Percentiles rank a stretch among this genome's conserved stretches.
Conservation (phyloP, 768 basidiomycete genomes). For the Tylopilus balloui region DNA sequence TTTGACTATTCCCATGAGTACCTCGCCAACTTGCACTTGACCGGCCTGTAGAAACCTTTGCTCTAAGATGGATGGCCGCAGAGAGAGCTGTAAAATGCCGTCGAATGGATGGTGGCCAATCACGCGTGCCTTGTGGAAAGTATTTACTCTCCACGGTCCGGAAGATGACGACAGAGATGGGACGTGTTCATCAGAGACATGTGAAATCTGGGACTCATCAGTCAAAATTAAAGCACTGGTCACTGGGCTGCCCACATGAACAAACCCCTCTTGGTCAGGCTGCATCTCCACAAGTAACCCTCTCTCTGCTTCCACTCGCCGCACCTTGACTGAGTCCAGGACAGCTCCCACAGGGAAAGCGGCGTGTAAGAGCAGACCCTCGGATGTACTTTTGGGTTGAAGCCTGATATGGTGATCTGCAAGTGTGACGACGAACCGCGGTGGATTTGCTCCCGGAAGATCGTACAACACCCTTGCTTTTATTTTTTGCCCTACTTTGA, state of each 20-base stretch:
- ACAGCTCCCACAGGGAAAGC: constrained; percentile 71
- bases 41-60: constrained; percentile 81
- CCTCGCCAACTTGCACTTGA: constrained; percentile 81
- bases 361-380: constrained; percentile 39
- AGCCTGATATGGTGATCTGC: constrained; percentile 67
- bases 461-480: constrained; percentile 84
- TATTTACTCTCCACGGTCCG: constrained; percentile 76
- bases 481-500: constrained; percentile 69
- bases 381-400: constrained; percentile 34
- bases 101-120: constrained; percentile 83
- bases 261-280: constrained; percentile 68
- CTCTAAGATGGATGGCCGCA: constrained; percentile 77
- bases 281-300: constrained; percentile 71
- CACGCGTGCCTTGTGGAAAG: constrained; percentile 81
- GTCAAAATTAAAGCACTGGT: not conserved
- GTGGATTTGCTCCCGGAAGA: constrained; percentile 62
- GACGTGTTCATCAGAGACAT: constrained; percentile 88
- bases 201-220: constrained; percentile 68
- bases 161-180: constrained; percentile 64
- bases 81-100: constrained; percentile 81
- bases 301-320: constrained; percentile 72
- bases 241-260: constrained; percentile 62
- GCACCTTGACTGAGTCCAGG: constrained; percentile 69
- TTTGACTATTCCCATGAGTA: constrained; percentile 85
- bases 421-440: constrained; percentile 78